Base-by-base conservation (phyloP, 2,329 filamentous ascomycete species). In the Diaporthe sp. region DNA sequence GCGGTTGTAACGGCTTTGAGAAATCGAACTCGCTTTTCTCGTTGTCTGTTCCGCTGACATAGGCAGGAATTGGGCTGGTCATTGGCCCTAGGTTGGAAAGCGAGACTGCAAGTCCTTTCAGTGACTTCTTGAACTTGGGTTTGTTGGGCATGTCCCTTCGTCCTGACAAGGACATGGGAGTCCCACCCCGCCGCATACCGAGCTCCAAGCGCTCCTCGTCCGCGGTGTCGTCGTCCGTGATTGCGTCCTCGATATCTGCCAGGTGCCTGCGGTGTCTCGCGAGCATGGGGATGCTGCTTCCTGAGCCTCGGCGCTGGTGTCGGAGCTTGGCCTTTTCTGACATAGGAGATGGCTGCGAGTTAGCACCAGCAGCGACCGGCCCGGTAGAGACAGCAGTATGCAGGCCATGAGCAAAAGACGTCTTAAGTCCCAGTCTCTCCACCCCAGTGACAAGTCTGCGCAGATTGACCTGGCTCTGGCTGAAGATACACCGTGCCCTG, bases 401-500 rank as follows among this genome's bases (percentile, higher is more conserved):
- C 25, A 77, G 34, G n/a, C 73, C 70, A 19, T 61, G 73, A 12
- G 73, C 57, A 70, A 67, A 73, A 2, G 73, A 71, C 19, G 61
- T 70, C 39, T 70, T 55, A 28, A 73, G 46, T 74, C 55, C 77
- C 76, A 83, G 77, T 37, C 81, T 79, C 22, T 82, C 81, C 15
- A 81, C 81, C 19, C 81, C 82, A 44, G 85, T 82, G 15, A 80
- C 82, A 62, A 90, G 81, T 25, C 87, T 85, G 12, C 91, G 86
- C 46, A 93, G 81, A 76, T 93, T 88, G 13, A 90, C 88, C 77
- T 93, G 91, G 78, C 90, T 92, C 70, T 90, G 88, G 42, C 91
- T 92, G 80, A 95, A 95, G 22, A 93, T 92, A 3, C 95, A 91
- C 5, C 92, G 87, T 3, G 93, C 90, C 42, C 93, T 89, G 39